Evolutionary conservation across 2,329 filamentous ascomycete species (phyloP), one percentile per base, ranked within the genome.

Genomic region (Xylariaceae sp.): DNA sequence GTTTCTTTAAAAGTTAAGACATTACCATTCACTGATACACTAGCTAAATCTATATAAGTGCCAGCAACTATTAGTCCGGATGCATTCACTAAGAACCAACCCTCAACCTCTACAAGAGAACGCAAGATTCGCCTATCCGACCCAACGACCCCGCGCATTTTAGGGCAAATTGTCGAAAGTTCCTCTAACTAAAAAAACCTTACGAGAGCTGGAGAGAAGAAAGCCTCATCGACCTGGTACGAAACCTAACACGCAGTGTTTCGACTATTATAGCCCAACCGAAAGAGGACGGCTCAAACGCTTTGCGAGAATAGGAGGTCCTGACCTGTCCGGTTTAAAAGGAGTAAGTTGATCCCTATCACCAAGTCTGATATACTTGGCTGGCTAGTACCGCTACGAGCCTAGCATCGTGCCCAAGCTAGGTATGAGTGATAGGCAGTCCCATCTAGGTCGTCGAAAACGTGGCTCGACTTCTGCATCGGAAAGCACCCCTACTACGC

Each of bases 241-340:
- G 58, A 52, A 16, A n/a, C 41, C 8, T 50, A 40, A 4, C 20
- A 21, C 48, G n/a, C 36, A 32, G 26, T 45, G 15, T 35, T n/a
- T 46, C 9, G n/a, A 20, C 21, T n/a, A 40, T 37, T 35, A 39
- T 50, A 36, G 33, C 47, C 6, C n/a, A 27, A 56, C 46, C 53
- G 18, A 49, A 43, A 54, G 37, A 9, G 18, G 41, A 24, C 23
- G n/a, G 6, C 48, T 56, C 16, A 44, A 39, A 52, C 59, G 55
- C 43, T 68, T 70, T 62, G 65, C 69, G 24, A 66, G 65, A 63
- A 59, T 53, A 45, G 68, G 70, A 37, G 70, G 70, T 44, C 70
- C 68, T 59, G 69, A 72, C 58, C 61, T 74, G 36, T 60, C 60
- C 23, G 62, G 71, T 60, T 50, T 73, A 56, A 60, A 64, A 68